Base-by-base conservation (phyloP, 495 filamentous ascomycete genomes). In the Xylaria intraflava region DNA sequence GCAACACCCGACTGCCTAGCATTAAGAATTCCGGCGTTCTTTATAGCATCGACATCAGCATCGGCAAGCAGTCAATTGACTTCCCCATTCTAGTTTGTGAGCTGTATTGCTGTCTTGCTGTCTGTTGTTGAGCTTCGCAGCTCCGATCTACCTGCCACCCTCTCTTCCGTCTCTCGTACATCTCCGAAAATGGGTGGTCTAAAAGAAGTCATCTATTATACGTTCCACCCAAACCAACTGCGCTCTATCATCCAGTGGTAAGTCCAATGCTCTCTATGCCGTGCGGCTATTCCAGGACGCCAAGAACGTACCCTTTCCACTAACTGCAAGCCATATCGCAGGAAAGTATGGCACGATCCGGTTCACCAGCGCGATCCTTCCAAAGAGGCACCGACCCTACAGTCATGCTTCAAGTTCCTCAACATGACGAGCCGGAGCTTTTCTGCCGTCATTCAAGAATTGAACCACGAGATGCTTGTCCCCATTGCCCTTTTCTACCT, bases 321-420 rank as follows among this genome's bases (percentile, higher is more conserved):
- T 46, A 38, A 24, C 29, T 17, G n/a, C 8, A 53, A 39, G 33
- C 46, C 46, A 35, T 6, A 17, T 35, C 54, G 55, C 66, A 97
- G 91, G 91, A 94, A 92, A 78, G 76, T 92, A 59, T 97, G 90
- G 90, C 93, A 97, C 72, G 87, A 90, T 57, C 85, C 94, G 0
- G 88, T 93, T 23, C 88, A 98, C 71, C 83, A 82, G 66, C 88
- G 94, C 40, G 79, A 94, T 60, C 72, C 77, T 53, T 75, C 76
- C 51, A 85, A 90, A 54, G 94, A 97, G 66, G 73, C 83, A 5
- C 71, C 75, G 33, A 86, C 84, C 3, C 78, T 93, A 53, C 81
- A 80, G 65, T 71, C 77, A 69, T 97, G 93, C 76, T 96, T 94
- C 74, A 71, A 87, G 47, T 87, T 89, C 66, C 81, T 98, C 48